A percentile compares a stretch with the other conserved stretches of the same genome.
phyloP scores from a whole-genome alignment of 176 grass and related monocot genomes.

The Melocanna baccifera region DNA sequence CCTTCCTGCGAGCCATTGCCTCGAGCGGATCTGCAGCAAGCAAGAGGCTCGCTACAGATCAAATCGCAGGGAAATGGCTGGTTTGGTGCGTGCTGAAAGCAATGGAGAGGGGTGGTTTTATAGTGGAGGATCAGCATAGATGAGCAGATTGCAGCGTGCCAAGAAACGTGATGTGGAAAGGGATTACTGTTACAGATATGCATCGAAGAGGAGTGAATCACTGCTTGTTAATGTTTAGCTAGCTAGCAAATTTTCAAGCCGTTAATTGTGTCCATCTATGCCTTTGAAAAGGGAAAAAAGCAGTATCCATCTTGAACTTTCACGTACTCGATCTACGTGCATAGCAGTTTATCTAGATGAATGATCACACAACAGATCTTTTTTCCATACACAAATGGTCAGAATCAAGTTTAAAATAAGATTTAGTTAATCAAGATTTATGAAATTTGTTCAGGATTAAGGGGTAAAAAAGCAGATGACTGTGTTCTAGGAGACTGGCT shows the following conservation, averaged over 20 bases:
- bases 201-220: neutral
- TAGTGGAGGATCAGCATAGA: neutral
- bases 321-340: neutral
- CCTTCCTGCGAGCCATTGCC: conserved; percentile 41
- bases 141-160: neutral
- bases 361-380: neutral
- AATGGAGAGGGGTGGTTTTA: neutral
- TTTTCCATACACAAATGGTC: neutral
- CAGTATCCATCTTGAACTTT: neutral
- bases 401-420: neutral
- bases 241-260: neutral
- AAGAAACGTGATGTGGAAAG: neutral
- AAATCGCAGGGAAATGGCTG: neutral
- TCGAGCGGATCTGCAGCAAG: neutral
- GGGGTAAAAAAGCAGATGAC: neutral
- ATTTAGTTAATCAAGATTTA: neutral
- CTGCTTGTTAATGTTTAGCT: neutral
- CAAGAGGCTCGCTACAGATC: neutral
- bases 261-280: neutral
- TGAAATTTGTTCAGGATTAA: neutral
- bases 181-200: neutral
- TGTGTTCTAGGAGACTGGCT: neutral
- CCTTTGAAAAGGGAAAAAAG: neutral
- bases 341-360: neutral
- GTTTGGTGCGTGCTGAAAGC: neutral